These are phyloP conservation scores for Penicillium diatomitis DNA, from an alignment of 495 filamentous ascomycete genomes.

Conservation along the genomic window DNA sequence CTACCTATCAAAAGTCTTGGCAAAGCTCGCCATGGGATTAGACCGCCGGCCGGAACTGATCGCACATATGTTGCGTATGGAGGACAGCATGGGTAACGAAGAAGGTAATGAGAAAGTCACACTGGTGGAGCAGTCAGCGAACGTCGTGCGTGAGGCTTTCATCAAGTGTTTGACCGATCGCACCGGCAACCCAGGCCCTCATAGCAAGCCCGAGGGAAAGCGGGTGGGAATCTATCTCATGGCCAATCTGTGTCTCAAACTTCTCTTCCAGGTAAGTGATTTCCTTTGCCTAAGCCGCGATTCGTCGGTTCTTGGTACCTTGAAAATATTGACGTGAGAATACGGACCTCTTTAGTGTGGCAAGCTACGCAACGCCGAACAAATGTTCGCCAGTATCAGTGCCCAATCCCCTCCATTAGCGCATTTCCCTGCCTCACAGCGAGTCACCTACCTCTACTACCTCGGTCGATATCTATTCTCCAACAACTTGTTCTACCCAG, in stretches of 20 bases:
- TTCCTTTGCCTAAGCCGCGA: neutral
- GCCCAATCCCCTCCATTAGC: constrained; percentile 69
- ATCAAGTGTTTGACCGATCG: constrained; percentile 84
- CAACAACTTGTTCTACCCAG: constrained; percentile 68
- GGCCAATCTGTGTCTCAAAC: constrained; percentile 82
- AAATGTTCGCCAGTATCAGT: constrained; percentile 83
- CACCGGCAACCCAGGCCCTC: constrained; percentile 45
- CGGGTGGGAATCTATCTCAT: constrained; percentile 81
- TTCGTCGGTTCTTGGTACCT: neutral
- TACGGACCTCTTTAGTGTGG: constrained; percentile 28
- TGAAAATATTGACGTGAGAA: no score
- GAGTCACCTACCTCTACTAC: constrained; percentile 90
- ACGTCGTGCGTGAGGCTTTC: constrained; percentile 82
- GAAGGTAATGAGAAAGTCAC: constrained; percentile 56
- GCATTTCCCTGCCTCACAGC: constrained; percentile 76
- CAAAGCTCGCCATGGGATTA: constrained; percentile 70
- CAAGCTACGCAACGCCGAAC: constrained; percentile 58
- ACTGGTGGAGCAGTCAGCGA: constrained; percentile 73
- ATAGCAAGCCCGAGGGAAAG: constrained; percentile 63
- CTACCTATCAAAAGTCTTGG: constrained; percentile 64
- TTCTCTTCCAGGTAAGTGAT: constrained; percentile 67
- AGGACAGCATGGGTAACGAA: constrained; percentile 41
- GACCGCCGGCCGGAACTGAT: constrained; percentile 65
- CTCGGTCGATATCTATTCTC: constrained; percentile 82
- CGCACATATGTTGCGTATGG: constrained; percentile 43